phyloP scores from a whole-genome alignment of 306 rosid species.

The Ormosia semicastrata region DNA sequence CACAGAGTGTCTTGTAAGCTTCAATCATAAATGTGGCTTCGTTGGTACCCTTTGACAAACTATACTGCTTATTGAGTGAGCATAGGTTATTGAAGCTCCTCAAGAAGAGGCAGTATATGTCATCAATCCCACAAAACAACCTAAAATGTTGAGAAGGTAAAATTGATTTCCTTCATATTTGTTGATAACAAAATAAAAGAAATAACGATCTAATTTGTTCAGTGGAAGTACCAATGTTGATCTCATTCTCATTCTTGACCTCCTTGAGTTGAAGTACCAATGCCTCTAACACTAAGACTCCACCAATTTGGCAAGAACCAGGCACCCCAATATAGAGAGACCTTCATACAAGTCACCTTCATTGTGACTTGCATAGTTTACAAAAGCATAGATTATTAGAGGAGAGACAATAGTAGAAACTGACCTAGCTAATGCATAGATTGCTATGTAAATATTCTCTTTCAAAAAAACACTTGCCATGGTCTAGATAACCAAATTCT shows the following conservation, averaged over 20 bases:
- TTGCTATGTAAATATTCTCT: conserved; percentile 55
- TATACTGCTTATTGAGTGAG: conserved; percentile 66
- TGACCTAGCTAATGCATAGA: conserved; percentile 48
- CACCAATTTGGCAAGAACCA: conserved; percentile 46
- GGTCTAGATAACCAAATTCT: conserved; percentile 52
- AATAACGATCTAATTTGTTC: neutral
- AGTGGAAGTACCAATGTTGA: conserved; percentile 20
- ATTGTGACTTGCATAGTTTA: conserved; percentile 44
- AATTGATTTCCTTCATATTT: neutral
- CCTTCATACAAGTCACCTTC: conserved; percentile 40
- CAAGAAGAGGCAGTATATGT: conserved; percentile 77
- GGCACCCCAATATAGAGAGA: conserved; percentile 46
- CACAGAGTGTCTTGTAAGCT: conserved; percentile 88
- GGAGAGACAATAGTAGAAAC: conserved; percentile 55
- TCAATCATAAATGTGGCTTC: conserved; percentile 92
- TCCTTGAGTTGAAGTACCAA: conserved; percentile 60
- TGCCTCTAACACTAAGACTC: conserved; percentile 73
- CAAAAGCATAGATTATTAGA: conserved; percentile 64
- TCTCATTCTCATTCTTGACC: conserved; percentile 76
- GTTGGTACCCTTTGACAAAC: conserved; percentile 58
- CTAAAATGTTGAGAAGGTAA: conserved; percentile 30
- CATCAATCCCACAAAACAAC: conserved; percentile 87
- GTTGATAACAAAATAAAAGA: too few species aligned
- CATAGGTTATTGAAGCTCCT: conserved; percentile 80
- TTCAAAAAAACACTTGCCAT: conserved; percentile 44